A percentile compares a stretch with the other conserved stretches of the same genome.
These are phyloP conservation scores for Styphnolobium japonicum DNA, from an alignment of 306 rosid species.

Conservation along the genomic window DNA sequence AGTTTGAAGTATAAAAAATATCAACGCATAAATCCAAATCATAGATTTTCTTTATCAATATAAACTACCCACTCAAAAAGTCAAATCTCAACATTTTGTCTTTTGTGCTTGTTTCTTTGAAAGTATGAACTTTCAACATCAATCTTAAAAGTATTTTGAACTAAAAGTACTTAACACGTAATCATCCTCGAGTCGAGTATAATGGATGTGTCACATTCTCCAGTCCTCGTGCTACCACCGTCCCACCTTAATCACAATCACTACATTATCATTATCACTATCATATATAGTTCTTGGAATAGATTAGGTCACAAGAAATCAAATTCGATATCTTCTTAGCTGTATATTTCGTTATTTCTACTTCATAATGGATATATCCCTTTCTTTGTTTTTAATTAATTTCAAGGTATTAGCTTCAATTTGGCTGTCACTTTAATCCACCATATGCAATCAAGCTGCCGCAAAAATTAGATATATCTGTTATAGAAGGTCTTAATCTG, in stretches of 20 bases:
- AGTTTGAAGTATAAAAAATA: background rate
- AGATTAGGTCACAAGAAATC: background rate
- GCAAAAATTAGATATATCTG: background rate
- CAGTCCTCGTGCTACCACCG: background rate
- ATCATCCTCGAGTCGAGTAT: background rate
- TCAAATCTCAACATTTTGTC: background rate
- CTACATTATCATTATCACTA: background rate
- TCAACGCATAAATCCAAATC: background rate
- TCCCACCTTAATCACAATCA: slow-evolving; percentile 15
- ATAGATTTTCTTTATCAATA: background rate
- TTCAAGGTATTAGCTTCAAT: background rate
- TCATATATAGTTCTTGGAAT: background rate
- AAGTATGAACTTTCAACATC: background rate
- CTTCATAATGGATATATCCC: background rate
- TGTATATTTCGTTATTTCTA: background rate
- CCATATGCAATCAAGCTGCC: background rate
- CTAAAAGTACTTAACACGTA: background rate
- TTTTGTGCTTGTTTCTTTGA: background rate
- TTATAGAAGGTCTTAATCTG: background rate
- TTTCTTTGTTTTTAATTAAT: background rate
- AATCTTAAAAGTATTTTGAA: background rate
- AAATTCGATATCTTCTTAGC: background rate
- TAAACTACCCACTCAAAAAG: too few relatives aligned
- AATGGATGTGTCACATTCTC: background rate
- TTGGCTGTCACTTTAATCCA: slow-evolving; percentile 10